Base-by-base conservation (phyloP, 2,329 filamentous ascomycete genomes). In the Fusarium setosum region DNA sequence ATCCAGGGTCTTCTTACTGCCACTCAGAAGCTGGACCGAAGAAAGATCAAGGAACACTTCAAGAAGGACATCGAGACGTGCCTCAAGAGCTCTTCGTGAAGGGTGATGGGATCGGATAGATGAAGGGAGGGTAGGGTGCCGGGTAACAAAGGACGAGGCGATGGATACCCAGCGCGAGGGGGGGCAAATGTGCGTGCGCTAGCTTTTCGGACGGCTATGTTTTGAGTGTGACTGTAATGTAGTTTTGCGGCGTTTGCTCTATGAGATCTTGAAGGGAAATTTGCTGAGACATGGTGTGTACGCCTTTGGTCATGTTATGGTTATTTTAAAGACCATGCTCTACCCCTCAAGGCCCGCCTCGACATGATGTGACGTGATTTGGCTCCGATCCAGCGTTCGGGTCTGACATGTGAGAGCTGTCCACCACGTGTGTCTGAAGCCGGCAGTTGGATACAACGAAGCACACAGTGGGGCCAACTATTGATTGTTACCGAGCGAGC, bases 1-100 rank as follows among this genome's bases (percentile, higher is more conserved):
- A 24, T 44, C n/a, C 56, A 88, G 86, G 85, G 85, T 3, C 79
- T 88, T 24, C 85, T 88, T 26, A 88, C 86, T 29, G 86, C 85
- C n/a, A 89, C 86, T 7, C 84, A 87, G 63, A 89, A 89, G 76
- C 78, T 88, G 38, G 87, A 88, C 77, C 81, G 86, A 59, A 80
- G 82, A 66, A 79, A 76, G 23, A 77, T 88, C 44, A 81, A 80
- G 68, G 81, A 83, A 34, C 78, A 76, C 50, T 88, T 86, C 72
- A 79, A 80, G 69, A 79, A 81, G 71, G 79, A 87, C 53, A 87
- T 89, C 51, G 71, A 79, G n/a, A 77, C 78, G 40, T 75, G 74
- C 56, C 70, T 81, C 52, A 77, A 80, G 75, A 67, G 63, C 50
- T 44, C 48, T 17, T 34, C 64, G 31, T 75, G 64, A 67, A 45